Conservation (phyloP, 148 eudicot species). For the Cornus controversa region DNA sequence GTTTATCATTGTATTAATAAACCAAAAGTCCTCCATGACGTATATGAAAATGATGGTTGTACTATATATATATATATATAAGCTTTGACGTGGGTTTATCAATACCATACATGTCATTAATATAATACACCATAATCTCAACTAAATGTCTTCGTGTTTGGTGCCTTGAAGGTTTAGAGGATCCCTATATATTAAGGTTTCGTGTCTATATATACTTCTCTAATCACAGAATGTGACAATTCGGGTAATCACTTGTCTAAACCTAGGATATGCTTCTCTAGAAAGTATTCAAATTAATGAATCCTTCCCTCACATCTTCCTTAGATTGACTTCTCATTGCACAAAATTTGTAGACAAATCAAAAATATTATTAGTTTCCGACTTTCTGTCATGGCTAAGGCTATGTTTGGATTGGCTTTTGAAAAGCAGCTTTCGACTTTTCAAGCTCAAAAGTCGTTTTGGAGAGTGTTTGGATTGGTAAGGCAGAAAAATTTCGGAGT, state of each 20-base stretch:
- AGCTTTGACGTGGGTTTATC: background rate
- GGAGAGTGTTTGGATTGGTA: too few species aligned
- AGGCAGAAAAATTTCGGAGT: too few species aligned
- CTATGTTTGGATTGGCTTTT: too few species aligned
- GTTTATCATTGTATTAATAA: too few species aligned
- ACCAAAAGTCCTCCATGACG: background rate
- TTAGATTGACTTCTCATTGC: too few species aligned
- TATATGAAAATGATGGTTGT: background rate
- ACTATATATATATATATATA: too few species aligned
- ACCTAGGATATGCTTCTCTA: background rate
- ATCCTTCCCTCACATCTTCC: too few species aligned
- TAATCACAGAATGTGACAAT: background rate
- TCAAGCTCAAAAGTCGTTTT: too few species aligned
- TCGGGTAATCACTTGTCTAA: background rate
- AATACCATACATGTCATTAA: background rate
- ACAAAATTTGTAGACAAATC: too few species aligned
- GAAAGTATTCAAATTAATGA: background rate
- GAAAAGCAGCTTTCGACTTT: too few species aligned
- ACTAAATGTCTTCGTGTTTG: background rate
- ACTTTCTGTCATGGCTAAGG: too few species aligned
- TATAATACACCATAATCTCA: constrained; percentile 2
- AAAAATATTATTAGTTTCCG: too few species aligned
- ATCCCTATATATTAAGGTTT: background rate
- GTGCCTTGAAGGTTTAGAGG: background rate
- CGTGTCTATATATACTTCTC: background rate